phyloP scores from a whole-genome alignment of 2,329 filamentous ascomycete genomes.

The Fusarium lyarnte region DNA sequence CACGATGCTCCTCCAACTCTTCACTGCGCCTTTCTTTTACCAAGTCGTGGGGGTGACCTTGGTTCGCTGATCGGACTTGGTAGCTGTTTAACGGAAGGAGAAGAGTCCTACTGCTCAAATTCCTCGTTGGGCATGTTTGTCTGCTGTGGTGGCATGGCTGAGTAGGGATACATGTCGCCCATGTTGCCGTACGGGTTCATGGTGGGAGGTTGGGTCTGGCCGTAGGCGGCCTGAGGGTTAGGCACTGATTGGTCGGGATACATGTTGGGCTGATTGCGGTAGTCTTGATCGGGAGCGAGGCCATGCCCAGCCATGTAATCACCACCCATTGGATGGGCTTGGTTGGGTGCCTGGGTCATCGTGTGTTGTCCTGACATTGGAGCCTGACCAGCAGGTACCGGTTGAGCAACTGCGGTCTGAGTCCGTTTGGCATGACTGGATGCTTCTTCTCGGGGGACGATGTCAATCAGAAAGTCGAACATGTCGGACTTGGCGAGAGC shows the following conservation, averaged over 20 bases:
- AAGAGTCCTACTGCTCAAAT: conserved; percentile 50
- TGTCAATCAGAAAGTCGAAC: conserved; percentile 99
- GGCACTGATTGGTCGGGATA: conserved; percentile 83
- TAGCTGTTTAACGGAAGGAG: neutral
- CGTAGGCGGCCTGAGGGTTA: conserved; percentile 76
- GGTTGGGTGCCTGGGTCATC: conserved; percentile 65
- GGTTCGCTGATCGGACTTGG: neutral
- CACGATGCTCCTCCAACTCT: neutral
- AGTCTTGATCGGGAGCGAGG: conserved; percentile 77
- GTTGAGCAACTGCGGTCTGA: conserved; percentile 56
- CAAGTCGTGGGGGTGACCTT: too few species aligned
- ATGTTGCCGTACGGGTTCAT: conserved; percentile 78
- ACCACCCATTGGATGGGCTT: conserved; percentile 67
- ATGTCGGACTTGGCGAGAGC: conserved; percentile 97
- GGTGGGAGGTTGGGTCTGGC: conserved; percentile 72
- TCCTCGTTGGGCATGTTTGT: conserved; percentile 65
- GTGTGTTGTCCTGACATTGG: conserved; percentile 64
- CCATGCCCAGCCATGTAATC: conserved; percentile 73
- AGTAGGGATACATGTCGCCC: conserved; percentile 86
- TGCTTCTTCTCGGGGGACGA: conserved; percentile 95
- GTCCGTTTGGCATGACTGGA: conserved; percentile 83
- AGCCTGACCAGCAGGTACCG: conserved; percentile 59
- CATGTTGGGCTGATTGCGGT: conserved; percentile 81
- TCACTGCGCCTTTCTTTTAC: neutral
- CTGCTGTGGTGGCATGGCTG: conserved; percentile 83